These are phyloP conservation scores for Schizonepeta tenuifolia DNA, from an alignment of 257 asterid genomes.

Conservation along the genomic window DNA sequence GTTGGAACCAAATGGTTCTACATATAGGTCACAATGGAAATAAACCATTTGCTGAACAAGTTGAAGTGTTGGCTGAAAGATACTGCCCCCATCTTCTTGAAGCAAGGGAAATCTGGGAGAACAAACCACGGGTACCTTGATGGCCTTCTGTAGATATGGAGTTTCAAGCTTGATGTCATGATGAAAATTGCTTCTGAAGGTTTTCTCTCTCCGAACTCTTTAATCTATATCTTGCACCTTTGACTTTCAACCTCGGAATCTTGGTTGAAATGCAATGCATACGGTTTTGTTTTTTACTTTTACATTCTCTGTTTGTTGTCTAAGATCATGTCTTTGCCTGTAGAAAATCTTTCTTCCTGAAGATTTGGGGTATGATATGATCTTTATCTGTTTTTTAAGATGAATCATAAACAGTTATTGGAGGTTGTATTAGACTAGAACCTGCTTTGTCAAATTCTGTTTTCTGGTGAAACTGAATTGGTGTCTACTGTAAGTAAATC, in stretches of 20 bases:
- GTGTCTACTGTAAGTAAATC: neutral
- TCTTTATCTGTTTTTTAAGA: neutral
- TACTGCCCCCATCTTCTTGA: constrained; percentile 56
- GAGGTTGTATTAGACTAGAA: constrained; percentile 1
- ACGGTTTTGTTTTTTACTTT: neutral
- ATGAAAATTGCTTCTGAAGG: constrained; percentile 25
- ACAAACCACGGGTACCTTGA: constrained; percentile 53
- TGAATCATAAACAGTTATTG: neutral
- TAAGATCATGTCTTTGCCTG: constrained; percentile 10
- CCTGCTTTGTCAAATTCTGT: neutral
- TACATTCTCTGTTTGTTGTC: constrained; percentile 14
- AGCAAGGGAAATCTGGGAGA: constrained; percentile 60
- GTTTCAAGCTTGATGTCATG: constrained; percentile 23
- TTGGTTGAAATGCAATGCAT: no score
- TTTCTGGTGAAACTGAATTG: neutral
- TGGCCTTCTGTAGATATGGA: neutral
- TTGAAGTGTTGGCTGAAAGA: constrained; percentile 54
- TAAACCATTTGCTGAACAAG: constrained; percentile 57
- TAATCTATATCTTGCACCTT: neutral
- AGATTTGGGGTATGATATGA: neutral
- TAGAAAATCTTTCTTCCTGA: neutral
- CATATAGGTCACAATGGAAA: constrained; percentile 49
- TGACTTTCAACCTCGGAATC: no score
- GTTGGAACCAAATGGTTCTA: constrained; percentile 64
- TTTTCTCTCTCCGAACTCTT: constrained; percentile 19